Base-by-base conservation (phyloP, 441 rosid species). In the Arabidopsis hybrid region DNA sequence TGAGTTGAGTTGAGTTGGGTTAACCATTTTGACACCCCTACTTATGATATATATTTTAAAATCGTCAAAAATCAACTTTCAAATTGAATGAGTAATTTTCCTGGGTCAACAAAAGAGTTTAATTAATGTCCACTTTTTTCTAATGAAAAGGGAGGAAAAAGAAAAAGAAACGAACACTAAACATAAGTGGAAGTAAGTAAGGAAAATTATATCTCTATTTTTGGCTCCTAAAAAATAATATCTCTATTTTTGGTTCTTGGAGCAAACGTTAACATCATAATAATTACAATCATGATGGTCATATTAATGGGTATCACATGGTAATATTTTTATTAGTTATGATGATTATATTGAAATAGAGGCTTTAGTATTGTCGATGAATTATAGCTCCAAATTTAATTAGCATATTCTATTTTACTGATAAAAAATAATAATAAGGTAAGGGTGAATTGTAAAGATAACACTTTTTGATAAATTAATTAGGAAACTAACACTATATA, bases 221-320 rank as follows among this genome's bases (percentile, higher is more conserved):
- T 67, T 3, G 61, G 61, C 13, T 52, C 2, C n/a, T 26, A 26
- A 26, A 51, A 67, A 45, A 31, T 45, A 43, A 10, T 55, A 32
- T 69, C 56, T 69, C 73, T 69, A 57, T 57, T 57, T 68, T 69
- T 4, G 56, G 56, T 11, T 56, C 5, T 17, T 1, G 9, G 43
- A 13, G 43, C 43, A 17, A 43, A 34, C 35, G 43, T 68, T 56
- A 56, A 56, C 55, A 56, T 56, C 55, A 32, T 56, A 56, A 69
- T 43, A 42, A 68, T 69, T 69, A 34, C 58, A 57, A 69, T 69
- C 46, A 69, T 69, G 56, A 12, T 69, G 45, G 42, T 55, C 73
- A 69, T 45, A 16, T 43, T 68, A 68, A 17, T 69, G 73, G 65
- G 65, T 32, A 43, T 69, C 65, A 57, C 55, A 69, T 69, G 73